Base-by-base conservation (phyloP, 495 filamentous ascomycete genomes). In the Hypoxylon lenormandii region DNA sequence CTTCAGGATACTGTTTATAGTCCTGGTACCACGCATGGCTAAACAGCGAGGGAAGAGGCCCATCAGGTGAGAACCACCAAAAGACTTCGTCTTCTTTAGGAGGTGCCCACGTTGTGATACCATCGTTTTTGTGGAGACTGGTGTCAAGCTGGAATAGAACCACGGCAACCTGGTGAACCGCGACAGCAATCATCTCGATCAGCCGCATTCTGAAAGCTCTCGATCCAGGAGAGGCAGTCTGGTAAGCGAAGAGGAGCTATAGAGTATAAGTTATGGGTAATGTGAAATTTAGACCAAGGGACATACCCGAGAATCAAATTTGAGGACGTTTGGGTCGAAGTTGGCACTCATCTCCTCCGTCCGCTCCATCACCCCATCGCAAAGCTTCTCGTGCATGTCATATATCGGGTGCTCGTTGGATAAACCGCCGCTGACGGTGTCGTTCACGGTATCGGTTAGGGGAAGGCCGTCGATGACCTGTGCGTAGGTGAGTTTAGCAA, bases 401-500 rank as follows among this genome's bases (percentile, higher is more conserved):
- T 66, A 30, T 12, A 71, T 26, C 3, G 66, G 68, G 47, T 73
- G 67, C 13, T 51, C 53, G 6, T 21, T 18, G 12, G 18, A 13
- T 0, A 74, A 12, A 19, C 21, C 50, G 0, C 19, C 21, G 13
- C 13, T 4, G 16, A 33, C 28, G 4, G 37, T 10, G 38, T 75
- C 70, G 12, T 7, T 66, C 6, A 59, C 71, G 12, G 75, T 70
- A 21, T 74, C 60, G 15, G 18, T 37, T 15, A 58, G 60, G 0
- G 76, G 75, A 0, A 77, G 60, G 0, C 75, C 74, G 60, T 80
- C 71, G 16, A 79, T 73, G 22, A 78, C 78, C 38, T 79, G 76
- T 0, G 69, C 70, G 40, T 71, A 78, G 0, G 74, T 77, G 42
- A 59, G 45, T n/a, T 71, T 50, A 36, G 78, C 78, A 51, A 72